Evolutionary conservation across 2,329 filamentous ascomycete species (phyloP), one percentile per base, ranked within the genome.

Genomic region (Penicillium vulpinum): DNA sequence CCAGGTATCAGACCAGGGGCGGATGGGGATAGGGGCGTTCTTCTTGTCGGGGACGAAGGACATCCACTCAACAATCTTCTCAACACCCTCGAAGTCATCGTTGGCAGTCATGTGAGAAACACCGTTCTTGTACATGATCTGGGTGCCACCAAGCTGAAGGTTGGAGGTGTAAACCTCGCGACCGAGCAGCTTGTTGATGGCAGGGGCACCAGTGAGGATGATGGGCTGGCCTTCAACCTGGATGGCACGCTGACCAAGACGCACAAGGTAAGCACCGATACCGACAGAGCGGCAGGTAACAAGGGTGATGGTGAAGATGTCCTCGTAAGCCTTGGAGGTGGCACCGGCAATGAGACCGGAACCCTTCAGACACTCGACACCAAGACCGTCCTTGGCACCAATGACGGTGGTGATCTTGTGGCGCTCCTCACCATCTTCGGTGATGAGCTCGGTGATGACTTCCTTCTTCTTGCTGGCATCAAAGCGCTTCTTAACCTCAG

Each of bases 81-180:
- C 92, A 22, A 99, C 90, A 85, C 94, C 94, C 70, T 93, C 92
- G 69, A 99, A 97, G 80, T 99, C 94, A 71, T 99, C 93, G 67
- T 89, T 90, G 70, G 94, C 94, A 66, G 93, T 97, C 90, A 97
- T 93, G 82, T 99, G 94, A 22, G 94, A 97, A 40, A 99, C 94
- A 86, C 94, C 94, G 75, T 99, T 99, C 81, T 91, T 92, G 86
- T 99, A 97, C 94, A 99, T 99, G 84, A 99, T 99, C 79, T 99
- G 94, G n/a, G 94, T 99, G 68, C 94, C 94, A 87, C 94, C 94
- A 64, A 99, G 91, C 82, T 99, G 94, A 72, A 99, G 80, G 84
- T 99, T 99, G 59, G 94, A 97, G 24, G 94, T 97, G 81, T 99
- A 99, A 29, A 99, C 93, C 78, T 99, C 94, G 67, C 95, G 92